These are phyloP conservation scores for Ganoderma leucocontextum DNA, from an alignment of 1,284 basidiomycete species.

Conservation along the genomic window DNA sequence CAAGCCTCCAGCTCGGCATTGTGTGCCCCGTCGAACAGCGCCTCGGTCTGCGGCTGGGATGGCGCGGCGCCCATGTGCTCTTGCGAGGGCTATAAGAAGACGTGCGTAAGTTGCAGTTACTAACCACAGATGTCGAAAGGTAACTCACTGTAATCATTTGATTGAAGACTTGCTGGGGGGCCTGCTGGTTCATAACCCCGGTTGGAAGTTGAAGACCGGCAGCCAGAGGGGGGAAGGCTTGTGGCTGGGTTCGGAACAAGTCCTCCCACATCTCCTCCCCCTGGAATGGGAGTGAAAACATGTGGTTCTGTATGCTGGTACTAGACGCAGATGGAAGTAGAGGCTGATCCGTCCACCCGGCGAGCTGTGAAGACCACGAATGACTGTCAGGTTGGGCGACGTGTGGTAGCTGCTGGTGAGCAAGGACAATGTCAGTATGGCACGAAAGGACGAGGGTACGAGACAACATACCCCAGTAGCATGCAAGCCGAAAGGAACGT, in stretches of 20 bases:
- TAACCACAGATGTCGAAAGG: background rate
- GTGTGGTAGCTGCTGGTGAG: background rate
- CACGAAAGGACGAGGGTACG: background rate
- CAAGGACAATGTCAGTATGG: background rate
- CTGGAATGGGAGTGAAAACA: background rate
- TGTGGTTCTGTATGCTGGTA: background rate
- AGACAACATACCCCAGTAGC: background rate
- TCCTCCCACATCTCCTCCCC: background rate
- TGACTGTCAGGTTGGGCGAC: background rate
- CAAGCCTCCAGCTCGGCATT: conserved; percentile 13
- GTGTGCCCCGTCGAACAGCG: background rate
- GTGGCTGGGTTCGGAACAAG: background rate
- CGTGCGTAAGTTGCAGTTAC: background rate
- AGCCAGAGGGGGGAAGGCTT: background rate
- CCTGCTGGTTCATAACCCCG: background rate
- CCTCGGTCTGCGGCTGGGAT: background rate
- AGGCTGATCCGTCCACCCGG: background rate
- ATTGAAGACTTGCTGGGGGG: background rate
- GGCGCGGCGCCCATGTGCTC: background rate
- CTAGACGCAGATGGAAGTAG: background rate
- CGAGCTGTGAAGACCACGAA: background rate
- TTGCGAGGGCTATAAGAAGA: background rate
- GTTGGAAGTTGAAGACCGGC: background rate
- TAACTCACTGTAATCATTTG: background rate
- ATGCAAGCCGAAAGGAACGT: background rate